Conservation (phyloP, 139 green algal genomes). For the Chlamydomonas incerta region DNA sequence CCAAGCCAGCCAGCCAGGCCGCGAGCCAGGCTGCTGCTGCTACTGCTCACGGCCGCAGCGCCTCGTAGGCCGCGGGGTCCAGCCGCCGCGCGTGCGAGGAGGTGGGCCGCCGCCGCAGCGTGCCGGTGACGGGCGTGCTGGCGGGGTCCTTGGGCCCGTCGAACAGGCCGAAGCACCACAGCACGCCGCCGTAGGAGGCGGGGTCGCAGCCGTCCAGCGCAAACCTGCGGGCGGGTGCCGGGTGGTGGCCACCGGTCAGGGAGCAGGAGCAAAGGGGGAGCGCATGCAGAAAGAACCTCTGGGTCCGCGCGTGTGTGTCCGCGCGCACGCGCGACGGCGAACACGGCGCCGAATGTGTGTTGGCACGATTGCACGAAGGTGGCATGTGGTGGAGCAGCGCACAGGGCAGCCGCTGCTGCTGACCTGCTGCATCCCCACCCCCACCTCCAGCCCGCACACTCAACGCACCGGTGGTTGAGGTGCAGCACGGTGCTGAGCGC, state of each 20-base stretch:
- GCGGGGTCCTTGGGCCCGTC: constrained; percentile 11
- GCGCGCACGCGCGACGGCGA: too few relatives aligned
- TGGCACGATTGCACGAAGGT: too few relatives aligned
- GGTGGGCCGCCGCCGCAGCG: constrained; percentile 12
- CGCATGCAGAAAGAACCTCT: too few relatives aligned
- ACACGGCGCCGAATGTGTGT: too few relatives aligned
- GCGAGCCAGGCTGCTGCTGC: neutral
- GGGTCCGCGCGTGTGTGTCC: too few relatives aligned
- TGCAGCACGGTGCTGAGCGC: neutral
- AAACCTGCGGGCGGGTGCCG: neutral
- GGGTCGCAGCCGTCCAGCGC: constrained; percentile 40
- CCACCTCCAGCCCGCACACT: too few relatives aligned
- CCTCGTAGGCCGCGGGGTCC: neutral
- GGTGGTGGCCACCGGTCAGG: neutral
- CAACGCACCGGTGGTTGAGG: constrained; percentile 29
- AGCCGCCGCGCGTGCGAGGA: constrained; percentile 12
- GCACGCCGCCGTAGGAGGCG: constrained; percentile 13
- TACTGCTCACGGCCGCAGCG: neutral
- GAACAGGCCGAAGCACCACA: constrained; percentile 43
- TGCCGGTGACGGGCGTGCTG: neutral
- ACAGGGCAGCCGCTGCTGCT: too few relatives aligned
- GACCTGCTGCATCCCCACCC: too few relatives aligned
- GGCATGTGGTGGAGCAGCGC: too few relatives aligned
- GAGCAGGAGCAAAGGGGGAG: neutral
- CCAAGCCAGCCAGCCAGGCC: too few relatives aligned